Conservation (phyloP, 2,329 filamentous ascomycete genomes). For the Hypoxylon sp. region DNA sequence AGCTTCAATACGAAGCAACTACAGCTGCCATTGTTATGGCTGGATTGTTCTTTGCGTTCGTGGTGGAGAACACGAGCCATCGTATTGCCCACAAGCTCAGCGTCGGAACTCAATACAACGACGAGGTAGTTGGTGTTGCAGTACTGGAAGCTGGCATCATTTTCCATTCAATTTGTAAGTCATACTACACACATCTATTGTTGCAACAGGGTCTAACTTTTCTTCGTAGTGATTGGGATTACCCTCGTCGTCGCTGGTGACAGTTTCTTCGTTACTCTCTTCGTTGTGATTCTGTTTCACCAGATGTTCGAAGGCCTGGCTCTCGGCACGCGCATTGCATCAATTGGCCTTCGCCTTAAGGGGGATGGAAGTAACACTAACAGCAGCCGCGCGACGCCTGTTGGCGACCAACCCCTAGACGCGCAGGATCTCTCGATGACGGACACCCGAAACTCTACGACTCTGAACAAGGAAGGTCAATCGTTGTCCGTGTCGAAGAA, state of each 20-base stretch:
- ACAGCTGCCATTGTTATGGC: slow-evolving; percentile 81
- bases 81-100: slow-evolving; percentile 64
- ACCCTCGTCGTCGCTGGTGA: slow-evolving; percentile 74
- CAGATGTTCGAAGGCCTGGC: slow-evolving; percentile 85
- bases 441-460: neutral
- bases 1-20: slow-evolving; percentile 76
- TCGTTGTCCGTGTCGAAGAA: slow-evolving; percentile 65
- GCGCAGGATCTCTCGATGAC: neutral
- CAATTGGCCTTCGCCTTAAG: slow-evolving; percentile 59
- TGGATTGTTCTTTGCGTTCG: slow-evolving; percentile 79
- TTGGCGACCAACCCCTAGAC: neutral
- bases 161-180: slow-evolving; percentile 79
- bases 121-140: slow-evolving; percentile 69
- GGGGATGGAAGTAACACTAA: slow-evolving; percentile 18
- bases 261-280: slow-evolving; percentile 70
- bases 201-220: slow-evolving; percentile 31
- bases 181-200: neutral
- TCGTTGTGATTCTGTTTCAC: slow-evolving; percentile 81
- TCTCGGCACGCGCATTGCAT: slow-evolving; percentile 78
- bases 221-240: slow-evolving; percentile 69
- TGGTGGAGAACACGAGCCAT: slow-evolving; percentile 77
- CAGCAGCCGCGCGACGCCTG: slow-evolving; percentile 3
- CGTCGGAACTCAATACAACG: slow-evolving; percentile 33
- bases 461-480: slow-evolving; percentile 10
- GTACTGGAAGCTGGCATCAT: slow-evolving; percentile 82